Base-by-base conservation (phyloP, 1,284 basidiomycete genomes). In the Testicularia cyperi region DNA sequence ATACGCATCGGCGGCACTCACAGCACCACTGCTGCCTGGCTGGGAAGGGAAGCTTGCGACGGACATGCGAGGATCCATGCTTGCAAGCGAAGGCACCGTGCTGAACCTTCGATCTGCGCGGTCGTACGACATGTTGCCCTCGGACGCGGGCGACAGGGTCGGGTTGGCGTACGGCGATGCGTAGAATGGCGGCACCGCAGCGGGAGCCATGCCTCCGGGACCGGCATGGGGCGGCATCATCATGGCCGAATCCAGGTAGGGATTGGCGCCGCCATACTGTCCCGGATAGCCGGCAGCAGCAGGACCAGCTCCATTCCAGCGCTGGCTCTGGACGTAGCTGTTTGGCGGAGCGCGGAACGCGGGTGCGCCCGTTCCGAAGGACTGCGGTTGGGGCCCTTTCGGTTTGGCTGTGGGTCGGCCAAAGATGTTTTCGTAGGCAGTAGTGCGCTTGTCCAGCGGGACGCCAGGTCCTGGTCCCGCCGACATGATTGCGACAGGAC, bases 351-450 rank as follows among this genome's bases (percentile, higher is more conserved):
- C 51, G 23, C 57, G 57, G 15, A 54, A 61, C 20, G 28, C 36
- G 18, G 35, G 38, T 16, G 42, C 29, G 30, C 22, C 22, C 12
- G 13, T 6, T 20, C 7, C 18, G 21, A 44, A 51, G n/a, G 34
- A 41, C 19, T 51, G 52, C 6, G 46, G 58, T 33, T 62, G 58
- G 15, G 65, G 70, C 4, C 63, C 66, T 37, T 66, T 68, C 10
- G 68, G 70, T 29, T 66, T 68, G 10, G 68, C 66, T 6, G 62
- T 53, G 13, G 70, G 70, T n/a, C 70, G 47, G 21, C 70, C 70
- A 39, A 72, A 72, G 55, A 72, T 72, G 56, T 62, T 70, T 41
- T 72, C 68, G 46, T 70, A 72, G 29, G 70, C 70, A 23, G 66
- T 67, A 16, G 70, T 72, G 42, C 70, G 54, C 45, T 72, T 72